phyloP scores from a whole-genome alignment of 148 eudicot species.

The Selenicereus undatus region DNA sequence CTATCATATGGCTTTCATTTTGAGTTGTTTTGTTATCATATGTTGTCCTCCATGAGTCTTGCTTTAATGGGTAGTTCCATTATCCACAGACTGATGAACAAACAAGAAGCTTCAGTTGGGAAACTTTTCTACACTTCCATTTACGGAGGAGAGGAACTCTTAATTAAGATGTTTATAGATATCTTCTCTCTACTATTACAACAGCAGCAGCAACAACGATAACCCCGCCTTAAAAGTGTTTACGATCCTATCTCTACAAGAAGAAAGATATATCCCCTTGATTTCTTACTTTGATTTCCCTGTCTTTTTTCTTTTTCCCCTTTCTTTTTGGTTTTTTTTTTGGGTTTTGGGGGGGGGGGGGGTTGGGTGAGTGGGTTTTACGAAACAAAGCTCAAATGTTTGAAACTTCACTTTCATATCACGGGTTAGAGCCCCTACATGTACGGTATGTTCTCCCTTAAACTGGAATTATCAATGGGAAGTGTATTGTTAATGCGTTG shows the following conservation, averaged over 20 bases:
- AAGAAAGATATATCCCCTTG: too few relatives aligned
- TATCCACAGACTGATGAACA: not conserved
- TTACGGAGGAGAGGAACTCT: not conserved
- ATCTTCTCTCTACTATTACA: not conserved
- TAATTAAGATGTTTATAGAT: not conserved
- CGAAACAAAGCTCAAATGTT: not conserved
- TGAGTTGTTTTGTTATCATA: not conserved
- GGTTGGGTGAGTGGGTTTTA: not conserved
- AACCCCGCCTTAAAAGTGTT: too few relatives aligned
- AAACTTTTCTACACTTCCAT: not conserved
- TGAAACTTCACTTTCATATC: slow-evolving; percentile 16
- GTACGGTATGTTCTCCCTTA: slow-evolving; percentile 8
- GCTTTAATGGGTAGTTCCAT: not conserved
- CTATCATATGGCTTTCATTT: not conserved
- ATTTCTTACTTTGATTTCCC: not conserved
- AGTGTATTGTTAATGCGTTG: not conserved
- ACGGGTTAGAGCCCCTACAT: slow-evolving; percentile 11
- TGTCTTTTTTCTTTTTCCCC: not conserved
- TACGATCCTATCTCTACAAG: too few relatives aligned
- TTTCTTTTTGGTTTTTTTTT: not conserved
- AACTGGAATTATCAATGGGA: slow-evolving; percentile 5
- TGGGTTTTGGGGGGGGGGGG: not conserved
- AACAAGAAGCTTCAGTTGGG: not conserved
- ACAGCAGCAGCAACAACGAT: too few relatives aligned
- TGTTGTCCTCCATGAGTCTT: not conserved